phyloP scores from a whole-genome alignment of 345 rosid species.

The Pistacia vera region DNA sequence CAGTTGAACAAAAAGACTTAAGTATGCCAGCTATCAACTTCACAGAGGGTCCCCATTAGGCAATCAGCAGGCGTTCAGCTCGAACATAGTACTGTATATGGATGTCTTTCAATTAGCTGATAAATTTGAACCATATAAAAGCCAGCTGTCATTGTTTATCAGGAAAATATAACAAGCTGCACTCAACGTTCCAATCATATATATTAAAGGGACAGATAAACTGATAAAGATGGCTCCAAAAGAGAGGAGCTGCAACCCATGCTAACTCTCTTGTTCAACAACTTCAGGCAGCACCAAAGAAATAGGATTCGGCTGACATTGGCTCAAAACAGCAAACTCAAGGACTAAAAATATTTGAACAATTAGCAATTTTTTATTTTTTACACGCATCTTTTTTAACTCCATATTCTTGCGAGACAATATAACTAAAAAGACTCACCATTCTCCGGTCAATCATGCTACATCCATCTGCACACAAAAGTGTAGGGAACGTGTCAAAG shows the following conservation, averaged over 20 bases:
- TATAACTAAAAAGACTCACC: conserved; percentile 33
- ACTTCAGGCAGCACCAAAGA: background rate
- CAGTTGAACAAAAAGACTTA: background rate
- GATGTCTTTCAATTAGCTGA: background rate
- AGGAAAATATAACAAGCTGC: background rate
- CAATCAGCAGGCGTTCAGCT: too few species aligned
- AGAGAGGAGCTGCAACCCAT: too few species aligned
- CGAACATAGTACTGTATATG: background rate
- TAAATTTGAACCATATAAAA: background rate
- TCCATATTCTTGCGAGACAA: background rate
- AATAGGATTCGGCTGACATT: background rate
- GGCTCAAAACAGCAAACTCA: background rate
- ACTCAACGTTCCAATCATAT: background rate
- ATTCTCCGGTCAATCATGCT: conserved; percentile 70
- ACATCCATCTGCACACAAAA: conserved; percentile 66
- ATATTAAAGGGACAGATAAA: background rate
- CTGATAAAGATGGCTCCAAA: background rate
- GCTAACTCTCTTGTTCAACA: background rate
- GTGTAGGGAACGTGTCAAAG: conserved; percentile 67
- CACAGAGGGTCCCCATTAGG: too few species aligned
- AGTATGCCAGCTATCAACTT: too few species aligned
- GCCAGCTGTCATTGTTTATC: background rate
- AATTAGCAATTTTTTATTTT: too few species aligned
- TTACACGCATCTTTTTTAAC: background rate
- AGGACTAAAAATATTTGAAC: background rate